phyloP scores from a whole-genome alignment of 352 stramenopile genomes.

The Chrysophaeum taylorii region DNA sequence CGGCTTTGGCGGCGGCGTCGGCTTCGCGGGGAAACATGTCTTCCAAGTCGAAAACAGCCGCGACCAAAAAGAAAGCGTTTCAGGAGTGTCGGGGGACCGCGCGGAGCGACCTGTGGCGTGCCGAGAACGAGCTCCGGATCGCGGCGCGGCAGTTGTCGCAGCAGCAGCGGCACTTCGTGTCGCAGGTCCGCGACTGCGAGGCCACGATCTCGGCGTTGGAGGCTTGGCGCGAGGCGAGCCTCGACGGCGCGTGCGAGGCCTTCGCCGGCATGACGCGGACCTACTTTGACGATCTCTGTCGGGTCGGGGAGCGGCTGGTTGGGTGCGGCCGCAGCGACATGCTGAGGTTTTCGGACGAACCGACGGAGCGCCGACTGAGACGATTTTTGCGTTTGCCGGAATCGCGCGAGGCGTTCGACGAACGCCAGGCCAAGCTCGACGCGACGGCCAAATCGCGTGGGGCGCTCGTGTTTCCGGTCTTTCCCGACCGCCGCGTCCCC shows the following conservation, averaged over 20 bases:
- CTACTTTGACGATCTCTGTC: not conserved
- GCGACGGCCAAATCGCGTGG: not conserved
- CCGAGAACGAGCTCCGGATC: not conserved
- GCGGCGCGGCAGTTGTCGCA: not conserved
- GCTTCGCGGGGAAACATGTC: too few relatives aligned
- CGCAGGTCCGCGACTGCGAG: not conserved
- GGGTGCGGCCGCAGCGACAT: not conserved
- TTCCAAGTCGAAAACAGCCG: not conserved
- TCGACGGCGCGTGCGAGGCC: not conserved
- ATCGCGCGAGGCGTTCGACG: not conserved
- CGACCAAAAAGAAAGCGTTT: not conserved
- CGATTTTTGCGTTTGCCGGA: too few relatives aligned
- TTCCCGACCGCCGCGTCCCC: too few relatives aligned
- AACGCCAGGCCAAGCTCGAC: not conserved
- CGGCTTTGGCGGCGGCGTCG: not conserved
- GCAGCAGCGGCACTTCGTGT: not conserved
- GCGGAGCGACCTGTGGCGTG: not conserved
- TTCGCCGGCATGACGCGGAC: not conserved
- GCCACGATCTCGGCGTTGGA: not conserved
- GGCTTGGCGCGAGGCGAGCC: not conserved
- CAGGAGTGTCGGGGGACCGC: not conserved
- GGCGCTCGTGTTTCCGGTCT: slow-evolving; percentile 1
- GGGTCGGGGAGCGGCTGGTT: not conserved
- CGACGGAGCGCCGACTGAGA: too few relatives aligned
- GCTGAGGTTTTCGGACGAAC: too few relatives aligned